Evolutionary conservation across 768 basidiomycete genomes (phyloP).

Genomic region (Leccinum disarticulatum): DNA sequence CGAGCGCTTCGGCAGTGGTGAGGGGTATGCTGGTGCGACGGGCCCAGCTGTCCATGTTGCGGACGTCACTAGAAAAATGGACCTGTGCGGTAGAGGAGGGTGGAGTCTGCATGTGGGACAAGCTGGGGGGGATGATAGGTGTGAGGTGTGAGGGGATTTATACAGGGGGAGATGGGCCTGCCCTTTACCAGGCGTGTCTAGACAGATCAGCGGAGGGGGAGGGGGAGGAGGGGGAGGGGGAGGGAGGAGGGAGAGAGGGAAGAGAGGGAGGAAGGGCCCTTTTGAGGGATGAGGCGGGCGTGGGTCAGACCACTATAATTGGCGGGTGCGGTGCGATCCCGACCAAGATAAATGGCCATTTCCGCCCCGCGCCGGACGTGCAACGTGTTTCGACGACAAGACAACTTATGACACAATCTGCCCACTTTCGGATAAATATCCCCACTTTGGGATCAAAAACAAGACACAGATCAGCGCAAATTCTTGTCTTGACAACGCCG

Average conservation of each 20-base stretch:
- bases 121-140: background rate
- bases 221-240: slow-evolving; percentile 27
- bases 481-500: slow-evolving; percentile 24
- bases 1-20: slow-evolving; percentile 80
- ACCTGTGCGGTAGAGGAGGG: slow-evolving; percentile 53
- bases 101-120: slow-evolving; percentile 31
- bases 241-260: slow-evolving; percentile 26
- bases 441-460: slow-evolving; percentile 11
- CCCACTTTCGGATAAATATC: slow-evolving; percentile 22
- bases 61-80: slow-evolving; percentile 77
- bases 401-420: slow-evolving; percentile 25
- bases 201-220: slow-evolving; percentile 24
- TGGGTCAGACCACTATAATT: slow-evolving; percentile 46
- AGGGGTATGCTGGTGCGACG: slow-evolving; percentile 75
- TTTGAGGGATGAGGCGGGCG: slow-evolving; percentile 45
- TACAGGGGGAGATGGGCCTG: slow-evolving; percentile 20
- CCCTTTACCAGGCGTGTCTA: slow-evolving; percentile 34
- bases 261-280: slow-evolving; percentile 23
- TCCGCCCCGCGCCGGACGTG: slow-evolving; percentile 62
- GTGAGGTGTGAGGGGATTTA: slow-evolving; percentile 22
- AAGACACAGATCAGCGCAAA: slow-evolving; percentile 24
- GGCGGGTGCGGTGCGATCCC: slow-evolving; percentile 55
- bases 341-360: slow-evolving; percentile 52
- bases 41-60: slow-evolving; percentile 83
- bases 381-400: slow-evolving; percentile 76